Conservation (phyloP, 2,329 filamentous ascomycete genomes). For the Fonsecaea pedrosoi region DNA sequence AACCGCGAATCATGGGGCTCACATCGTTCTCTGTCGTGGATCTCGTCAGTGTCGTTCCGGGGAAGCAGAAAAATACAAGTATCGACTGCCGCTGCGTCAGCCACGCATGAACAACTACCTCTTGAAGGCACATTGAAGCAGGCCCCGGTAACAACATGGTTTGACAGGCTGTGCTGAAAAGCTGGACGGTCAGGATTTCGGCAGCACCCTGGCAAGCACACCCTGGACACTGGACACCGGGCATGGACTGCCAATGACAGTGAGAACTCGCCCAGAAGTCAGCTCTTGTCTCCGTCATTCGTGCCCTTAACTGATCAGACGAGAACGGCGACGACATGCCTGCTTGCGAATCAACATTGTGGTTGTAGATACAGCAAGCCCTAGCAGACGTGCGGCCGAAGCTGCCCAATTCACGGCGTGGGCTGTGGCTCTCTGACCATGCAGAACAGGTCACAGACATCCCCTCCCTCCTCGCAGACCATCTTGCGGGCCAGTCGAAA, state of each 20-base stretch:
- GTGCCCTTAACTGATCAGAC: neutral
- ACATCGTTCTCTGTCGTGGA: neutral
- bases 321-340: neutral
- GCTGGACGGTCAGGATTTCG: neutral
- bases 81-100: conserved; percentile 7
- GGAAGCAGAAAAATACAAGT: neutral
- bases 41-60: neutral
- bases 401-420: conserved; percentile 9
- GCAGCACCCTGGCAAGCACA: neutral
- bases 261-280: neutral
- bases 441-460: conserved; percentile 59
- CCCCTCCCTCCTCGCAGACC: conserved; percentile 67
- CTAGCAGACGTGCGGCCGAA: neutral
- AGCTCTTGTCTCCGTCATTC: neutral
- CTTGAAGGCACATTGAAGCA: neutral
- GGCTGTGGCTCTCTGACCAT: conserved; percentile 39
- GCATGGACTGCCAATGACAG: neutral
- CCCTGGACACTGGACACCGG: neutral
- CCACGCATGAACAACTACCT: neutral
- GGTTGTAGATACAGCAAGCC: neutral
- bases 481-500: conserved; percentile 71
- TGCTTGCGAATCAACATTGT: neutral
- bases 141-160: neutral
- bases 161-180: neutral
- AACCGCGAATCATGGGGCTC: neutral